These are phyloP conservation scores for Aspergillus cavernicola DNA, from an alignment of 495 filamentous ascomycete genomes.

Conservation along the genomic window DNA sequence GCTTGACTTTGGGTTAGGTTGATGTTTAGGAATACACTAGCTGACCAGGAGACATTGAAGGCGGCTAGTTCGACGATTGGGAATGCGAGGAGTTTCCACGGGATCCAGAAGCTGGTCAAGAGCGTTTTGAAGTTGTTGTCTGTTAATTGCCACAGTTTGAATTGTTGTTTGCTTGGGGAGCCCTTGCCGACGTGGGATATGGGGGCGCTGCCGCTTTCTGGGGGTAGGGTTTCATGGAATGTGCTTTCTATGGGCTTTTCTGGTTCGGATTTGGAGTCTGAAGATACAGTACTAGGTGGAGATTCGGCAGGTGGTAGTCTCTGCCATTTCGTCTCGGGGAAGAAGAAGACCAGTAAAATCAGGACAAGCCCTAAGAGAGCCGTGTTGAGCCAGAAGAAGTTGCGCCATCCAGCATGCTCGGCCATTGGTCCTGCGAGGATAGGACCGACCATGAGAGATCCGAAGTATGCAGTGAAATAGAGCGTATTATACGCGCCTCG, in stretches of 20 bases:
- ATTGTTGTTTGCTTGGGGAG: conserved; percentile 51
- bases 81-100: conserved; percentile 57
- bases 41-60: conserved; percentile 59
- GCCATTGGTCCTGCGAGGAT: conserved; percentile 59
- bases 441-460: conserved; percentile 47
- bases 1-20: conserved; percentile 63
- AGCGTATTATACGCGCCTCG: conserved; percentile 62
- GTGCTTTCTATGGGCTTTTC: conserved; percentile 19
- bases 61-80: conserved; percentile 60
- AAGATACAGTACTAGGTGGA: not conserved
- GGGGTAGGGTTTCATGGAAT: not conserved
- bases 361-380: conserved; percentile 43
- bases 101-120: conserved; percentile 41
- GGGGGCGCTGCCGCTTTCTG: not conserved
- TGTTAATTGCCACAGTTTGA: conserved; percentile 46
- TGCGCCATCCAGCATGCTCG: conserved; percentile 52
- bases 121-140: conserved; percentile 38
- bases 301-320: conserved; percentile 29
- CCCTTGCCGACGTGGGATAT: conserved; percentile 47
- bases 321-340: conserved; percentile 61
- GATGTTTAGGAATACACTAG: conserved; percentile 56
- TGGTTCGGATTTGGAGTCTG: conserved; percentile 7
- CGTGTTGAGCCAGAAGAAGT: conserved; percentile 57
- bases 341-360: conserved; percentile 50
- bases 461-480: conserved; percentile 55